These are phyloP conservation scores for Pichia cactophila DNA, from an alignment of 1,139 yeast genomes.

Conservation along the genomic window DNA sequence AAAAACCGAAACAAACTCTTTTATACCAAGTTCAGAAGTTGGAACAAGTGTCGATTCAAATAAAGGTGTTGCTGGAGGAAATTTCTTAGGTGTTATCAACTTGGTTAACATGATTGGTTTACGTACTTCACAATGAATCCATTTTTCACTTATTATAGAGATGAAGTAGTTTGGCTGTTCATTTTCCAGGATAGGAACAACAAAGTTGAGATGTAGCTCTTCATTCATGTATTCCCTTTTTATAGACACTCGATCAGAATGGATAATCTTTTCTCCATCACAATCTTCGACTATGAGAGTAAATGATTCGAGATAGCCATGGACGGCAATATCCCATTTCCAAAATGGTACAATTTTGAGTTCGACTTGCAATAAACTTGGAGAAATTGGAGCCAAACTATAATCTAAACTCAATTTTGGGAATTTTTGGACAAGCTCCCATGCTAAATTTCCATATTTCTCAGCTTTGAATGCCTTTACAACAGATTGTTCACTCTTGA, in stretches of 20 bases:
- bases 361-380: constrained; percentile 56
- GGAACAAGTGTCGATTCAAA: constrained; percentile 45
- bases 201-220: constrained; percentile 56
- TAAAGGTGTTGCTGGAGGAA: constrained; percentile 54
- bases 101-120: constrained; percentile 53
- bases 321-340: constrained; percentile 63
- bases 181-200: constrained; percentile 52
- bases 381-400: constrained; percentile 69
- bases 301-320: constrained; percentile 61
- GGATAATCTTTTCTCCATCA: constrained; percentile 70
- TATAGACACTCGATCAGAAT: constrained; percentile 48
- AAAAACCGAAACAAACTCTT: constrained; percentile 41
- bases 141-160: constrained; percentile 65
- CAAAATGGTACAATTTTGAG: constrained; percentile 65
- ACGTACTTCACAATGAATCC: constrained; percentile 72
- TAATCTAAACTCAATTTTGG: constrained; percentile 59
- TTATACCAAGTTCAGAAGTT: constrained; percentile 38
- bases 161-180: constrained; percentile 74
- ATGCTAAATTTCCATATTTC: constrained; percentile 55
- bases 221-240: constrained; percentile 40
- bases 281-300: constrained; percentile 72
- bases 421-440: constrained; percentile 58
- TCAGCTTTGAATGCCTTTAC: constrained; percentile 77
- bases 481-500: constrained; percentile 59
- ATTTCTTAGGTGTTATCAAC: constrained; percentile 58